Evolutionary conservation across 1,139 yeast genomes (phyloP), one percentile per base, ranked within the genome.

Genomic region (Scheffersomyces stambukii): DNA sequence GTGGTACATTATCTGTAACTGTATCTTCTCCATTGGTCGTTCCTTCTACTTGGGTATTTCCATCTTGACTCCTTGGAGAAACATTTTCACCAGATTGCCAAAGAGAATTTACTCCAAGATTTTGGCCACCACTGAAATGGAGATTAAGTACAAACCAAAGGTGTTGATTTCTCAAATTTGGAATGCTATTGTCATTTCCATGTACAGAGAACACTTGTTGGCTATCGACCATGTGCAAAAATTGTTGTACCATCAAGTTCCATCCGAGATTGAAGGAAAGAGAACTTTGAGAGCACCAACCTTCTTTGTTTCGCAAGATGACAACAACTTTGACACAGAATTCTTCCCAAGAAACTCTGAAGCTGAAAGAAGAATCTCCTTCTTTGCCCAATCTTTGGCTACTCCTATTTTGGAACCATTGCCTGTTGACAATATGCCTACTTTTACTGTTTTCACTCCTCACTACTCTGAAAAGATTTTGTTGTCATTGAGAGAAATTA

Each of bases 371-470:
- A 93, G 98, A 77, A 88, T 91, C 48, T 85, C 96, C 34, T 91
- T 91, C 81, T 91, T 91, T 65, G 98, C 98, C 35, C 98, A 91
- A 64, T 89, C 97, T 14, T 72, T 91, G 62, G 94, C 98, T 30
- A 91, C 97, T 37, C 98, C 98, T 45, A 89, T 91, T 50, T 95
- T 95, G 41, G 97, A 91, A 64, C 97, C 98, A 37, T 73, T 91
- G 51, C 98, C 98, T 21, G 96, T 91, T 46, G 98, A 91, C 64
- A 91, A 91, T 70, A 91, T 91, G 98, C 98, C 98, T 39, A 91
- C 97, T 8, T 91, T 91, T 59, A 88, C 97, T 30, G 98, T 91
- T 31, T 75, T 91, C 66, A 89, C 95, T 49, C 98, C 98, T 57
- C 98, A 91, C 60, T 91, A 91, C 67, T 79, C 96, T 40, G 98